These are phyloP conservation scores for Pilasporangium apinafurcum DNA, from an alignment of 352 stramenopile species.

Conservation along the genomic window DNA sequence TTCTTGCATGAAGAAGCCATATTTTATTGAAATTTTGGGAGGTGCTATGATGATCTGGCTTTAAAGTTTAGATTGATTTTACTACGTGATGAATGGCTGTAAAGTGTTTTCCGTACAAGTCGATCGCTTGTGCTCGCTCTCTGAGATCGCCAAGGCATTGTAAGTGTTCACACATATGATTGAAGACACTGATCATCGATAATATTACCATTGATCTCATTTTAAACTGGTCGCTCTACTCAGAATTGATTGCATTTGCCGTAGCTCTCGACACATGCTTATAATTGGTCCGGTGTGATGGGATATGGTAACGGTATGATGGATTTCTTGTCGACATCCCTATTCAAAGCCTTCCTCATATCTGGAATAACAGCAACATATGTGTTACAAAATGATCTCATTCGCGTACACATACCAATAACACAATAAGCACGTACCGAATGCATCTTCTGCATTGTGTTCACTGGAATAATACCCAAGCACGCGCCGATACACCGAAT, in stretches of 20 bases:
- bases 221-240: neutral
- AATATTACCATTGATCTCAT: too few species aligned
- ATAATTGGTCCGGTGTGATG: slow-evolving; percentile 78
- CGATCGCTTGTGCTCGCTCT: too few species aligned
- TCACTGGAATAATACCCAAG: slow-evolving; percentile 90
- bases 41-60: too few species aligned
- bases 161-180: too few species aligned
- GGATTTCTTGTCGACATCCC: slow-evolving; percentile 87
- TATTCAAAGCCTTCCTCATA: slow-evolving; percentile 90
- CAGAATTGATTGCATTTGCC: neutral
- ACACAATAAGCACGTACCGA: slow-evolving; percentile 39
- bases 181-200: too few species aligned
- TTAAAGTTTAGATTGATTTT: too few species aligned
- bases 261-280: neutral
- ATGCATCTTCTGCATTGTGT: slow-evolving; percentile 81
- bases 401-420: neutral
- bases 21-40: too few species aligned
- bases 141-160: too few species aligned
- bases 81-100: too few species aligned
- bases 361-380: slow-evolving; percentile 34
- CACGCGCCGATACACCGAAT: slow-evolving; percentile 89
- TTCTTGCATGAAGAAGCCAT: too few species aligned
- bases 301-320: slow-evolving; percentile 86
- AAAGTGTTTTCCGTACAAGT: too few species aligned
- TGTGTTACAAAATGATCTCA: too few species aligned